Evolutionary conservation across 176 grass and related monocot species (phyloP).

Genomic region (Oryza meyeriana): DNA sequence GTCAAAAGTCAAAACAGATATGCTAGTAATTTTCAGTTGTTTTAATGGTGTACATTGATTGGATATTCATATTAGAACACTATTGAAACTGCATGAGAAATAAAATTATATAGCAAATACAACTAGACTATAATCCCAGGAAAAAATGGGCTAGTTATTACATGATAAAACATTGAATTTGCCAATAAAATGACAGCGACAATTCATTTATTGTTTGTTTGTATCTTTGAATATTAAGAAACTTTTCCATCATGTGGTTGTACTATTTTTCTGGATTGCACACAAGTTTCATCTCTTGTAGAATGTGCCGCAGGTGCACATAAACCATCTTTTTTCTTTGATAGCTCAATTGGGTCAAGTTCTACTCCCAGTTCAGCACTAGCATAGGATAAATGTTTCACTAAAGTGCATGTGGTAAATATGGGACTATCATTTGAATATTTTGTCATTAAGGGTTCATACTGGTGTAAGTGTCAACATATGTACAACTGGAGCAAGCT

Average conservation of each 20-base stretch:
- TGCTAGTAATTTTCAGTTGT: too few species aligned
- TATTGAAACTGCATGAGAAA: background rate
- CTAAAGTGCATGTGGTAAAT: background rate
- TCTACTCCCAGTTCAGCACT: background rate
- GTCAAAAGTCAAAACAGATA: background rate
- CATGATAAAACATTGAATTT: background rate
- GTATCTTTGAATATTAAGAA: constrained; percentile 11
- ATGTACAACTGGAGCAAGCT: background rate
- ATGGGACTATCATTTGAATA: background rate
- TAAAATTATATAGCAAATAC: background rate
- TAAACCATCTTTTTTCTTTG: constrained; percentile 9
- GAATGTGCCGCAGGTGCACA: background rate
- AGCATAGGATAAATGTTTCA: constrained; percentile 15
- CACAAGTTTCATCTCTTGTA: background rate
- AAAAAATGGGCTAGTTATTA: background rate
- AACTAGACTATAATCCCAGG: background rate
- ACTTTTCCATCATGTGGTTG: background rate
- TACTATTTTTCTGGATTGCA: background rate
- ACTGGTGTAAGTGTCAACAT: background rate
- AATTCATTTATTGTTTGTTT: background rate
- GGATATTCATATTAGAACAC: background rate
- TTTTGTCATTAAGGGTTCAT: constrained; percentile 11
- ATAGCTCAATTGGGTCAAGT: background rate
- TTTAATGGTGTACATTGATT: background rate
- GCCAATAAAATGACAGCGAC: constrained; percentile 7